Conservation (phyloP, 306 rosid genomes). For the Lathyrus aphaca region DNA sequence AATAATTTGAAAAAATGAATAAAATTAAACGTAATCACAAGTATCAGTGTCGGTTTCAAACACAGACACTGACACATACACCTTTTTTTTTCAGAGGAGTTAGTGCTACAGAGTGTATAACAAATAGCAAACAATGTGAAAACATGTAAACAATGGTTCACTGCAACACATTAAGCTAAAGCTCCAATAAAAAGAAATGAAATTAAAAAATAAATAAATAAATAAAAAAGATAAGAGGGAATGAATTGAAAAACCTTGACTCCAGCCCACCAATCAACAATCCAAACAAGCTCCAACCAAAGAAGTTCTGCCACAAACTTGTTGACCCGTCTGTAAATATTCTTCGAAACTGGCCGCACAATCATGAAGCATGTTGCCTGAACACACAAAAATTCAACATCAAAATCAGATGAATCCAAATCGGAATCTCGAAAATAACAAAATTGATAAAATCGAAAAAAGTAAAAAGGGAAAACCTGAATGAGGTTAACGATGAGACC, state of each 20-base stretch:
- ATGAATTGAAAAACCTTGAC: slow-evolving; percentile 55
- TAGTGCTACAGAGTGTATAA: too few relatives aligned
- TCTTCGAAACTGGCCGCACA: slow-evolving; percentile 70
- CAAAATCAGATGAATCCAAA: slow-evolving; percentile 2
- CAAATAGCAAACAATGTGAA: slow-evolving; percentile 12
- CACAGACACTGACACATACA: too few relatives aligned
- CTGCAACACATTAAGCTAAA: too few relatives aligned
- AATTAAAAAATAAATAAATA: too few relatives aligned
- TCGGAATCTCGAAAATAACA: slow-evolving; percentile 7
- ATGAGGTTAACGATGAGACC: slow-evolving; percentile 80
- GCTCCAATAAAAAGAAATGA: neutral
- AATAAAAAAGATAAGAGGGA: neutral
- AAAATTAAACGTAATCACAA: too few relatives aligned
- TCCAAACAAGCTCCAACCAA: slow-evolving; percentile 81
- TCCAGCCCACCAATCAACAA: slow-evolving; percentile 90
- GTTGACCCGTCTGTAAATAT: slow-evolving; percentile 61
- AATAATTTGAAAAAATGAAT: too few relatives aligned
- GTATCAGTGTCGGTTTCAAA: too few relatives aligned
- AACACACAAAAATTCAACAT: slow-evolving; percentile 4
- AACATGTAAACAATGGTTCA: slow-evolving; percentile 26
- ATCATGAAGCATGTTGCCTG: slow-evolving; percentile 68
- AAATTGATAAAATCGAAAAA: neutral
- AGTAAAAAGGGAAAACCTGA: slow-evolving; percentile 52
- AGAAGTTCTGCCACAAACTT: slow-evolving; percentile 64
- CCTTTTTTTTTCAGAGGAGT: too few relatives aligned